These are phyloP conservation scores for Arabidopsis hybrid DNA, from an alignment of 441 rosid species.

Conservation along the genomic window DNA sequence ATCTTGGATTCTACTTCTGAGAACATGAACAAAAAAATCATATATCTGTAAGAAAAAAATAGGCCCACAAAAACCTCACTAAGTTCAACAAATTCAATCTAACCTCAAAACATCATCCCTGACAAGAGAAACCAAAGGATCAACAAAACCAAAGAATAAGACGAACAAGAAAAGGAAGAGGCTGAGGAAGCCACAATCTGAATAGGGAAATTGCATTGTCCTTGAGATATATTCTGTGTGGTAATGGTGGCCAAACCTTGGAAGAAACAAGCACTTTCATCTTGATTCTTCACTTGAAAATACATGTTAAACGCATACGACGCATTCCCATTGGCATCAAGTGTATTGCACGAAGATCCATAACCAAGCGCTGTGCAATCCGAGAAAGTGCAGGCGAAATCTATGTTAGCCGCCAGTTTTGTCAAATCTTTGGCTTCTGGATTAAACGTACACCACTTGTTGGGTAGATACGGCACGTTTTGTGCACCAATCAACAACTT, in stretches of 20 bases:
- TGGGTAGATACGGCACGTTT: constrained; percentile 58
- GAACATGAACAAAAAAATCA: background rate
- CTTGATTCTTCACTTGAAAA: constrained; percentile 68
- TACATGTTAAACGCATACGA: constrained; percentile 90
- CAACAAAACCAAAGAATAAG: background rate
- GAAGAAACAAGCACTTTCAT: constrained; percentile 68
- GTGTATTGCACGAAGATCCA: constrained; percentile 73
- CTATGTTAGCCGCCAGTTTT: constrained; percentile 62
- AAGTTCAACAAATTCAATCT: constrained; percentile 3
- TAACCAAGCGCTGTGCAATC: constrained; percentile 75
- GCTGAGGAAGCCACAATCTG: constrained; percentile 51
- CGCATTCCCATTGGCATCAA: constrained; percentile 72
- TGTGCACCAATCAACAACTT: constrained; percentile 56
- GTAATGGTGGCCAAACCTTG: constrained; percentile 73
- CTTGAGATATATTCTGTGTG: constrained; percentile 62
- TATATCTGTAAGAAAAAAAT: background rate
- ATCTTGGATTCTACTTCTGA: background rate
- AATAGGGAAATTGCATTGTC: constrained; percentile 65
- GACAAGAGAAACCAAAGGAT: background rate
- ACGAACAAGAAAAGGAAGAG: constrained; percentile 15
- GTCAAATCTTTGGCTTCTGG: constrained; percentile 63
- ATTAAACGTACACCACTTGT: constrained; percentile 73
- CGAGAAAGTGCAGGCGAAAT: constrained; percentile 69
- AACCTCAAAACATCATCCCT: background rate
- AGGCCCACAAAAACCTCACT: background rate